These are phyloP conservation scores for Cymbopogon citratus DNA, from an alignment of 176 grass and related monocot species.

Conservation along the genomic window DNA sequence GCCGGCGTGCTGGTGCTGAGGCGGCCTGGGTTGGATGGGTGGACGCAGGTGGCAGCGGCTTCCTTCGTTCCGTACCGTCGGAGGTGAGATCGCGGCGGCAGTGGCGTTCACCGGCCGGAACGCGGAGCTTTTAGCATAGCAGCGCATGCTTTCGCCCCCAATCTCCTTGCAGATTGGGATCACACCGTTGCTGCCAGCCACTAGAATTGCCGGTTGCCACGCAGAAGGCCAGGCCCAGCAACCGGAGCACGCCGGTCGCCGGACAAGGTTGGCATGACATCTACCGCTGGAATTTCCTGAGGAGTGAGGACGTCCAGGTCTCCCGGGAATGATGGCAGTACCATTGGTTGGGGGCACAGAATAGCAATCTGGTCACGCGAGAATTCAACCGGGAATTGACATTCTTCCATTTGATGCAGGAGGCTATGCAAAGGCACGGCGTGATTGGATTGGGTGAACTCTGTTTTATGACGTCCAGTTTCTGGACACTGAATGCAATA, in stretches of 20 bases:
- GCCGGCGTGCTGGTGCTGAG: not conserved
- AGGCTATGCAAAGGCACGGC: not conserved
- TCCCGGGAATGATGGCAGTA: not conserved
- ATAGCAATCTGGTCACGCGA: not conserved
- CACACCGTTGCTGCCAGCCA: not conserved
- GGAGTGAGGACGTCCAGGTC: not conserved
- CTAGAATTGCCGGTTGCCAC: not conserved
- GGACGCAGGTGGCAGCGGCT: not conserved
- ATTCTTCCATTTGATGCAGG: not conserved
- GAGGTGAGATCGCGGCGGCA: not conserved
- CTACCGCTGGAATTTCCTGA: not conserved
- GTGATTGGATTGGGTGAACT: not conserved
- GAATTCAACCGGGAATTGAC: not conserved
- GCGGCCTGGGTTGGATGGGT: not conserved
- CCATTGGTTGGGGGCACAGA: not conserved
- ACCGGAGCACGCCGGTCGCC: not conserved
- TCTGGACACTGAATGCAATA: no score
- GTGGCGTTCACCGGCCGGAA: not conserved
- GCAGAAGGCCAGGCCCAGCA: not conserved
- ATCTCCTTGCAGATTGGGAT: not conserved
- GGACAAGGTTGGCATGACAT: not conserved
- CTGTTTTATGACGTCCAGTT: no score
- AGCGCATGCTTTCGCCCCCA: not conserved
- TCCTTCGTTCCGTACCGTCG: not conserved
- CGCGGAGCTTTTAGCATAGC: not conserved